These are phyloP conservation scores for Nemania abortiva DNA, from an alignment of 2,329 filamentous ascomycete genomes.

Conservation along the genomic window DNA sequence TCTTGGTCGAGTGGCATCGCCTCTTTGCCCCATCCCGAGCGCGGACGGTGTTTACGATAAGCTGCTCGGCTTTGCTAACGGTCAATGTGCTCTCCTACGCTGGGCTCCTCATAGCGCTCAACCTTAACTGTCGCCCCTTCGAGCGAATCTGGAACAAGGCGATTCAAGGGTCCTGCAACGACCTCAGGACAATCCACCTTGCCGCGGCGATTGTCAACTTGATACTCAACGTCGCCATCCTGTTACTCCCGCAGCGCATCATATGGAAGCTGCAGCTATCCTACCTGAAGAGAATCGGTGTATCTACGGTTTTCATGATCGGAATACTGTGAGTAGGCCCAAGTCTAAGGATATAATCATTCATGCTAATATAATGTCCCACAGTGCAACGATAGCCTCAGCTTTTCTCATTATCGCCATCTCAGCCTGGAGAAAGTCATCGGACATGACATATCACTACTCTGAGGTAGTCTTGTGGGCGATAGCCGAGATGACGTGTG, in stretches of 20 bases:
- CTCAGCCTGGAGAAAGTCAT: conserved; percentile 16
- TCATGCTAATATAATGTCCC: background rate
- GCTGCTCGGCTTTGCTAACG: conserved; percentile 13
- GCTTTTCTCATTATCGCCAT: conserved; percentile 24
- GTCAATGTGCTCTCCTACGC: conserved; percentile 19
- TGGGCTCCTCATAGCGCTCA: conserved; percentile 10
- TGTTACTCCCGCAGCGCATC: conserved; percentile 23
- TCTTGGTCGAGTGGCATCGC: conserved; percentile 24
- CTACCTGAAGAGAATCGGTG: conserved; percentile 10
- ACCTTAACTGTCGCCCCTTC: conserved; percentile 23
- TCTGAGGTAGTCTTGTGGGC: conserved; percentile 31
- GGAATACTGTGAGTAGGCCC: conserved; percentile 17
- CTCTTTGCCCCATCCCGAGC: conserved; percentile 18
- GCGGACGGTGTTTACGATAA: conserved; percentile 9
- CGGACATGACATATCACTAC: conserved; percentile 36
- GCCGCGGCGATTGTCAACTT: conserved; percentile 17
- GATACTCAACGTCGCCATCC: conserved; percentile 22
- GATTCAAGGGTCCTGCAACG: conserved; percentile 19
- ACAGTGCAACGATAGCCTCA: conserved; percentile 23
- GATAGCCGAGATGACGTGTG: conserved; percentile 36
- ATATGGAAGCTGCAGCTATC: conserved; percentile 24
- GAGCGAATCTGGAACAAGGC: conserved; percentile 21
- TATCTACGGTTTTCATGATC: conserved; percentile 22
- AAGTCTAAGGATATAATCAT: too few relatives aligned
- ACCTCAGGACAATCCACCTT: conserved; percentile 21